A percentile compares a stretch with the other conserved stretches of the same genome.
phyloP scores from a whole-genome alignment of 2,329 filamentous ascomycete species.

The Dryadomyces quercivorus region DNA sequence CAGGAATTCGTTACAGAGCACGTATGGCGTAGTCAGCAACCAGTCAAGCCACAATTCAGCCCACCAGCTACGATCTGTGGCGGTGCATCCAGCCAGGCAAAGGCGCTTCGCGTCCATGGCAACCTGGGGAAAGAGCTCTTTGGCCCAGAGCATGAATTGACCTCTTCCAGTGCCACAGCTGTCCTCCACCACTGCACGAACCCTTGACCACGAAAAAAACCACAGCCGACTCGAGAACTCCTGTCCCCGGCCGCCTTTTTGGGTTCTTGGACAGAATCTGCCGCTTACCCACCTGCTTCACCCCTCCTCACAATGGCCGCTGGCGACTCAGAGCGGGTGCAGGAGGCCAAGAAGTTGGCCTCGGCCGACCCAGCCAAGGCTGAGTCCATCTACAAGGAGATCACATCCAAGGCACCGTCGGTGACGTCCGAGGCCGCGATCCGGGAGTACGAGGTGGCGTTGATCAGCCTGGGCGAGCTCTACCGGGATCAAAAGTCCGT shows the following conservation, averaged over 20 bases:
- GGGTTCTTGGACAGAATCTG: not conserved
- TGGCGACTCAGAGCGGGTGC: constrained; percentile 54
- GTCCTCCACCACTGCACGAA: not conserved
- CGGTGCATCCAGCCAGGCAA: constrained; percentile 2
- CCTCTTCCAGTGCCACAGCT: not conserved
- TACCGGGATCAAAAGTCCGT: constrained; percentile 79
- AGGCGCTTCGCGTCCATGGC: constrained; percentile 7
- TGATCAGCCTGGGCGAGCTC: constrained; percentile 82
- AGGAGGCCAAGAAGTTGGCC: constrained; percentile 75
- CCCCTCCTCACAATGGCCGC: constrained; percentile 33
- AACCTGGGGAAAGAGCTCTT: constrained; percentile 6
- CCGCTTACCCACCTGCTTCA: not conserved
- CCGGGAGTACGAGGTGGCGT: constrained; percentile 79
- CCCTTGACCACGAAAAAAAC: not conserved
- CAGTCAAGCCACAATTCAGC: too few species aligned
- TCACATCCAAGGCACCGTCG: constrained; percentile 74
- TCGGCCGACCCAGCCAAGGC: constrained; percentile 75
- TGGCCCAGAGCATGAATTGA: not conserved
- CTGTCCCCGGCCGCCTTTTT: not conserved
- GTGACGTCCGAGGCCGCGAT: constrained; percentile 73
- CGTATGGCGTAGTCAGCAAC: too few species aligned
- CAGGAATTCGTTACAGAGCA: not conserved
- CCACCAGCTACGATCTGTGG: constrained; percentile 1
- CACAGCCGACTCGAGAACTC: not conserved
- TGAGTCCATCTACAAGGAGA: constrained; percentile 78